Percentiles rank a stretch among this genome's conserved stretches.
Evolutionary conservation across 176 grass and related monocot species (phyloP).

Genomic region (Avena atlantica): DNA sequence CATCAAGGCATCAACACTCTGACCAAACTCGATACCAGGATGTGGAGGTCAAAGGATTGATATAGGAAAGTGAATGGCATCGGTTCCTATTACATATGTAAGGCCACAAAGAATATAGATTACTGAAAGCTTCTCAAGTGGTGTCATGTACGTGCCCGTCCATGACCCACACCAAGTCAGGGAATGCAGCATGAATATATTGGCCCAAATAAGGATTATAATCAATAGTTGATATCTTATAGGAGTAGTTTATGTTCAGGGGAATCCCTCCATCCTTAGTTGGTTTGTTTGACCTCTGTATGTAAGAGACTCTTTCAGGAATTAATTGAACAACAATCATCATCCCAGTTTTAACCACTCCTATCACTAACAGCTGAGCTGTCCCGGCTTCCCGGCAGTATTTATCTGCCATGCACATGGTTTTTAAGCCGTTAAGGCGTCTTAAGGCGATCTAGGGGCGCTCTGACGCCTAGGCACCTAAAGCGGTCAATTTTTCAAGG

Average conservation of each 20-base stretch:
- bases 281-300: background rate
- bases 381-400: background rate
- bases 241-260: background rate
- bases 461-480: too few species aligned
- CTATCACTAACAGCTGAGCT: background rate
- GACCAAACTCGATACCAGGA: background rate
- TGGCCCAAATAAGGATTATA: background rate
- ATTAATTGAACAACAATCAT: background rate
- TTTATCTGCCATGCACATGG: background rate
- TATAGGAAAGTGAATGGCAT: slow-evolving; percentile 9
- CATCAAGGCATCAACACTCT: background rate
- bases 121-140: slow-evolving; percentile 8
- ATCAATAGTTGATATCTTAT: background rate
- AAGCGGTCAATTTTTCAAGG: too few species aligned
- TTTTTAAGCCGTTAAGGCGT: too few species aligned
- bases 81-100: background rate
- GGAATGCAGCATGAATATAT: background rate
- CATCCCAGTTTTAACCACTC: background rate
- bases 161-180: background rate
- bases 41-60: background rate
- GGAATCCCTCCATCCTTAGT: background rate
- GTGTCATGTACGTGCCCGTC: background rate
- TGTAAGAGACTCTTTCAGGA: background rate
- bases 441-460: too few species aligned
- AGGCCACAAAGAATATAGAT: too few species aligned